Conservation (phyloP, 441 rosid genomes). For the Brassica balearica region DNA sequence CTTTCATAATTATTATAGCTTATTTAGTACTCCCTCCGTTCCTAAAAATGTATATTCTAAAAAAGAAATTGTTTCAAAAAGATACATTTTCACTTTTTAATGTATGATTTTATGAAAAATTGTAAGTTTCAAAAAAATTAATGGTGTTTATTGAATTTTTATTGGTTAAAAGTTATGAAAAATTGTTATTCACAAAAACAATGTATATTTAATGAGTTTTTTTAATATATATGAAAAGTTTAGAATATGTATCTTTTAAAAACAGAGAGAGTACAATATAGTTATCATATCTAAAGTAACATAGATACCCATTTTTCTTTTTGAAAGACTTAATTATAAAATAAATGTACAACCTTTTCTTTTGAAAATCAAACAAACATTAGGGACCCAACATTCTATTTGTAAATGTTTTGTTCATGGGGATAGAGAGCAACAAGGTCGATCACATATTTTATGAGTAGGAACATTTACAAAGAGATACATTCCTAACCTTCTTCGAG, state of each 20-base stretch:
- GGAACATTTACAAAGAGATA: neutral
- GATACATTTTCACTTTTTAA: too few species aligned
- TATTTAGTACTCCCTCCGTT: neutral
- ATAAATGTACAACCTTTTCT: constrained; percentile 11
- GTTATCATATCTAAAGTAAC: constrained; percentile 19
- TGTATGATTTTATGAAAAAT: too few species aligned
- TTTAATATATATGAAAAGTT: too few species aligned
- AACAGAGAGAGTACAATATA: neutral
- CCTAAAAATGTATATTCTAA: too few species aligned
- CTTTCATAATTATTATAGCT: constrained; percentile 1
- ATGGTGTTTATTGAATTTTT: too few species aligned
- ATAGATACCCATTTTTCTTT: neutral
- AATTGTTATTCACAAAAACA: too few species aligned
- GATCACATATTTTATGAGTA: constrained; percentile 12
- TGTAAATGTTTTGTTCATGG: constrained; percentile 20
- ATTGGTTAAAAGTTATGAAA: too few species aligned
- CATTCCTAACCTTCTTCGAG: neutral
- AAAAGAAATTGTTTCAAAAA: too few species aligned
- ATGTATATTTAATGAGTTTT: too few species aligned
- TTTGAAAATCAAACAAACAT: neutral
- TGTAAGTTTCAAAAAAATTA: too few species aligned
- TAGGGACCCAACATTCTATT: neutral
- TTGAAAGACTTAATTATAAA: neutral
- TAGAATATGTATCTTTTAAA: too few species aligned
- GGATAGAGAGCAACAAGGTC: constrained; percentile 1